Evolutionary conservation across 495 filamentous ascomycete species (phyloP).

Genomic region (Terfezia boudieri): DNA sequence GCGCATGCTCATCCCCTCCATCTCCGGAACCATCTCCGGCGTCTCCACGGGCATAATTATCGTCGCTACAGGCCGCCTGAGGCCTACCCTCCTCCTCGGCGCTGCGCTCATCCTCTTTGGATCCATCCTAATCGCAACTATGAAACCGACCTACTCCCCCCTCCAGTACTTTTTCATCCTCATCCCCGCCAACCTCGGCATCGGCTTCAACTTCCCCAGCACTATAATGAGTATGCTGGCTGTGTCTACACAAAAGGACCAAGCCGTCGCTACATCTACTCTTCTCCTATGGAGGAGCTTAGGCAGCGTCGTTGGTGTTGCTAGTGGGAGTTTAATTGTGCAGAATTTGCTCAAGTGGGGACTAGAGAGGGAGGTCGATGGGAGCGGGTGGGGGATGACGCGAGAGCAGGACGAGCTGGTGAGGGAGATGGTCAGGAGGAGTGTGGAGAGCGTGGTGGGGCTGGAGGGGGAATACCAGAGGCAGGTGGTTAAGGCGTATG

Average conservation of each 20-base stretch:
- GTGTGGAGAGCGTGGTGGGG: conserved; percentile 28
- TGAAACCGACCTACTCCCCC: conserved; percentile 30
- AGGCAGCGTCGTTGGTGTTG: conserved; percentile 49
- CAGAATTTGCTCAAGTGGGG: conserved; percentile 46
- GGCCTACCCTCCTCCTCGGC: conserved; percentile 38
- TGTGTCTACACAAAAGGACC: conserved; percentile 41
- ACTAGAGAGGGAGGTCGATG: conserved; percentile 33
- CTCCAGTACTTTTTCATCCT: conserved; percentile 40
- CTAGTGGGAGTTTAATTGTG: conserved; percentile 46
- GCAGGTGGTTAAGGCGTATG: conserved; percentile 16
- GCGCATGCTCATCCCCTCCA: conserved; percentile 38
- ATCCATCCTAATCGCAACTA: conserved; percentile 28
- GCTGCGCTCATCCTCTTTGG: conserved; percentile 34
- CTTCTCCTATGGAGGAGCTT: conserved; percentile 44
- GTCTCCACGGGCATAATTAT: conserved; percentile 49
- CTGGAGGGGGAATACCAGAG: conserved; percentile 28
- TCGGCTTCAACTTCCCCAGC: conserved; percentile 41
- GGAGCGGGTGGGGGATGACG: conserved; percentile 21
- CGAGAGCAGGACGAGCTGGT: conserved; percentile 21
- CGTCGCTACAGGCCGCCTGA: conserved; percentile 38
- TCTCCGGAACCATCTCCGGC: conserved; percentile 35
- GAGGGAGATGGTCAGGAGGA: conserved; percentile 31
- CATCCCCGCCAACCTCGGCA: conserved; percentile 35
- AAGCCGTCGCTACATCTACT: conserved; percentile 53
- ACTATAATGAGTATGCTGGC: conserved; percentile 47